Percentiles rank a stretch among this genome's conserved stretches.
Conservation (phyloP, 2,329 filamentous ascomycete species). For the Colletotrichum viniferum region DNA sequence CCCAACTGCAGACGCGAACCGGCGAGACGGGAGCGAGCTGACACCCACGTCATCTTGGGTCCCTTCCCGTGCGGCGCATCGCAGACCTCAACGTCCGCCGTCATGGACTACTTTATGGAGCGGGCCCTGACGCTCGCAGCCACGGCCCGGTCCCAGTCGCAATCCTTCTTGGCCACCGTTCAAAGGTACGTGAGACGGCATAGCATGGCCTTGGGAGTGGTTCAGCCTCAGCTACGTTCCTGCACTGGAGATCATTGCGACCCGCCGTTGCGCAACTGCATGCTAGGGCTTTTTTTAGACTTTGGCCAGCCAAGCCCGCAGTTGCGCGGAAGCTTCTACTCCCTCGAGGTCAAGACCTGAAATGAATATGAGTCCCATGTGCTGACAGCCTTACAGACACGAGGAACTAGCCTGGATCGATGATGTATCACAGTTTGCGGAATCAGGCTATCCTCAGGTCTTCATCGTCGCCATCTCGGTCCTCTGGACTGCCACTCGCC, state of each 20-base stretch:
- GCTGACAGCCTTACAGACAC: conserved; percentile 5
- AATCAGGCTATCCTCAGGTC: conserved; percentile 45
- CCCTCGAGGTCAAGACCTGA: background rate
- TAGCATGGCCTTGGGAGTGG: background rate
- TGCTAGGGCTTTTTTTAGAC: background rate
- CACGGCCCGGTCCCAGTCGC: background rate
- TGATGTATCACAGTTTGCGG: conserved; percentile 40
- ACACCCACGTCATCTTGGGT: background rate
- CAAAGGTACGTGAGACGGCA: background rate
- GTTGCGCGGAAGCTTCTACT: background rate
- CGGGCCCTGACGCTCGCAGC: conserved; percentile 10
- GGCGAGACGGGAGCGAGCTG: background rate
- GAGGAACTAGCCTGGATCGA: conserved; percentile 38
- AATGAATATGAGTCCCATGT: background rate
- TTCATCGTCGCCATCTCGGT: conserved; percentile 40
- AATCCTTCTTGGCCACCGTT: background rate
- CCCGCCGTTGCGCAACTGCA: background rate
- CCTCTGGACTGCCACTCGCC: conserved; percentile 35
- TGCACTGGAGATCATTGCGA: background rate
- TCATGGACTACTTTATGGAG: conserved; percentile 1
- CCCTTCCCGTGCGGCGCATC: background rate
- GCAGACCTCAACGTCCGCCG: background rate
- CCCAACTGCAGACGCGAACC: background rate
- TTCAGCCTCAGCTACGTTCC: background rate
- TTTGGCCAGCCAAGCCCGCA: background rate